A percentile compares a stretch with the other conserved stretches of the same genome.
Conservation (phyloP, 306 rosid species). For the Clitoria ternatea region DNA sequence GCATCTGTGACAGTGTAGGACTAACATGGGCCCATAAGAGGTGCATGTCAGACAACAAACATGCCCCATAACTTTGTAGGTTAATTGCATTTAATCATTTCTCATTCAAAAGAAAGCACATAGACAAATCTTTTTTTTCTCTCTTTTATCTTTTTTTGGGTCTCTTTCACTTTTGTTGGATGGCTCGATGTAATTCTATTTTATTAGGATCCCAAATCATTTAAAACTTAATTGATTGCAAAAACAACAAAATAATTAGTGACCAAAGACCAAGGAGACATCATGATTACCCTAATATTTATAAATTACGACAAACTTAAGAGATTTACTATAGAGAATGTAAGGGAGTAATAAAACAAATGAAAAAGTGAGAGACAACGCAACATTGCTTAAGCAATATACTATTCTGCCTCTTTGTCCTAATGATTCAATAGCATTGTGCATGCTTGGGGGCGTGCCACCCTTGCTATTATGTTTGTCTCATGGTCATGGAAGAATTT, state of each 20-base stretch:
- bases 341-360: neutral
- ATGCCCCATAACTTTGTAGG: slow-evolving; percentile 42
- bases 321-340: slow-evolving; percentile 18
- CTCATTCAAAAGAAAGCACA: slow-evolving; percentile 42
- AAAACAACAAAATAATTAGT: slow-evolving; percentile 69
- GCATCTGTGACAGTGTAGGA: neutral
- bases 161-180: slow-evolving; percentile 30
- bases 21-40: slow-evolving; percentile 15
- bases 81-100: slow-evolving; percentile 50
- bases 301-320: slow-evolving; percentile 31
- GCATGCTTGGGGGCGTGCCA: slow-evolving; percentile 51
- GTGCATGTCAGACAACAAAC: slow-evolving; percentile 82
- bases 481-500: neutral
- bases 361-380: slow-evolving; percentile 10
- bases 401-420: slow-evolving; percentile 31
- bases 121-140: slow-evolving; percentile 1
- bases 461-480: slow-evolving; percentile 29
- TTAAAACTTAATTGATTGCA: slow-evolving; percentile 45
- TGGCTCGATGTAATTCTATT: slow-evolving; percentile 32
- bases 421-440: slow-evolving; percentile 30
- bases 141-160: neutral
- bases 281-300: slow-evolving; percentile 58
- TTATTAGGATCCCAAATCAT: slow-evolving; percentile 47
- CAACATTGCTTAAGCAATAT: slow-evolving; percentile 14
- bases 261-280: slow-evolving; percentile 51